phyloP scores from a whole-genome alignment of 805 yeast species.

The Candida glaebosa region DNA sequence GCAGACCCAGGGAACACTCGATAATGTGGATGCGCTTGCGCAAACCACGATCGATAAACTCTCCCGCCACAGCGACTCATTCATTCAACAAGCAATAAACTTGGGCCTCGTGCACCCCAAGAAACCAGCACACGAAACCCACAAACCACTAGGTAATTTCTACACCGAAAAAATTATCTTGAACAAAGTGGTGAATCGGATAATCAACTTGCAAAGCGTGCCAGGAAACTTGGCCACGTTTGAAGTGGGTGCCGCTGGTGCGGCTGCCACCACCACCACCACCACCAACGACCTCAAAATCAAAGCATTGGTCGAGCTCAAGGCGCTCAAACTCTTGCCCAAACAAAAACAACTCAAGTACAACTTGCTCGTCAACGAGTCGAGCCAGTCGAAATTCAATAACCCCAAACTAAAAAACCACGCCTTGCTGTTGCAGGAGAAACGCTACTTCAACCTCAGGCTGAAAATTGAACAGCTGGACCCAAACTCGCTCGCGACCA shows the following conservation, averaged over 20 bases:
- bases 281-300: constrained; percentile 53
- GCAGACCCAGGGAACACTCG: too few species aligned
- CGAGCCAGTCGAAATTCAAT: constrained; percentile 54
- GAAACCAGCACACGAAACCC: constrained; percentile 12
- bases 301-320: constrained; percentile 67
- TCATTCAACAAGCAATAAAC: constrained; percentile 33
- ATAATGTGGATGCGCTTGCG: constrained; percentile 6
- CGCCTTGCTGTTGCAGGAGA: constrained; percentile 61
- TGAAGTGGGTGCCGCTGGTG: constrained; percentile 30
- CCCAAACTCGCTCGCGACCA: constrained; percentile 73
- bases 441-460: constrained; percentile 64
- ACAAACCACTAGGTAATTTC: constrained; percentile 46
- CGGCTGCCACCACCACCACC: too few species aligned
- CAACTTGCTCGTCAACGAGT: constrained; percentile 49
- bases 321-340: constrained; percentile 59
- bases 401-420: constrained; percentile 49
- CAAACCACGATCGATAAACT: constrained; percentile 5
- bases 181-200: constrained; percentile 53
- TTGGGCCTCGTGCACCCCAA: constrained; percentile 31
- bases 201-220: constrained; percentile 57
- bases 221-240: constrained; percentile 71
- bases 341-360: constrained; percentile 71
- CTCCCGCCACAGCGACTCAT: constrained; percentile 9
- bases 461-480: constrained; percentile 69
- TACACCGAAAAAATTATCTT: constrained; percentile 52